Base-by-base conservation (phyloP, 192 early-diverging fungal species). In the Backusella macrospora region DNA sequence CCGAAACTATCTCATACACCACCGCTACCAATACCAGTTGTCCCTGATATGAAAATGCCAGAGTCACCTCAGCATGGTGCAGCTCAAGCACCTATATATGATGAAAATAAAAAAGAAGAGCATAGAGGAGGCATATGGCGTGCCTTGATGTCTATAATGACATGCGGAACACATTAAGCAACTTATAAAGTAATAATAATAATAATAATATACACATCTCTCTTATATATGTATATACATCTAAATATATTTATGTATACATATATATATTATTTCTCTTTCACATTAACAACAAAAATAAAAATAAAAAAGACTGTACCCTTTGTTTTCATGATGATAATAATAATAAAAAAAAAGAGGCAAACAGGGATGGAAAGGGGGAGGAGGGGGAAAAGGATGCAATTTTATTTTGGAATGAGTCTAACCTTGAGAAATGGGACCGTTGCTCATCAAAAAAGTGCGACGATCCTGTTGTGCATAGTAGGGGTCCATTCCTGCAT, bases 81-180 rank as follows among this genome's bases (percentile, higher is more conserved):
- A 2, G 16, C 23, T n/a, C 40, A 72, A 40, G 8, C 23, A 64
- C 38, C 18, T 42, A n/a, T 16, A 43, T 71, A 43, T 59, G 37
- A 37, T 8, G 43, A 63, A 47, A 62, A 64, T 14, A 21, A 26
- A 43, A 45, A 46, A 8, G 62, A 64, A 46, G 55, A 62, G 38
- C 38, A 64, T 68, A 18, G 45, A 13, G 44, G 62, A 18, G 29
- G 71, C 5, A 29, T 72, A 21, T 72, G 71, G 71, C 71, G 64
- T 34, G 43, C 71, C 10, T 45, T 72, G n/a, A 45, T 72, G 71
- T 64, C 59, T 26, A 38, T 72, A 45, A 63, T 72, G 52, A 72
- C 71, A 23, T 72, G 71, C 15, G 71, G 71, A 46, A 63, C 71
- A 16, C 71, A 62, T 42, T 68, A 68, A 42, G 63, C 38, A 65